These are phyloP conservation scores for Wakefieldia striispora DNA, from an alignment of 768 basidiomycete species.

Conservation along the genomic window DNA sequence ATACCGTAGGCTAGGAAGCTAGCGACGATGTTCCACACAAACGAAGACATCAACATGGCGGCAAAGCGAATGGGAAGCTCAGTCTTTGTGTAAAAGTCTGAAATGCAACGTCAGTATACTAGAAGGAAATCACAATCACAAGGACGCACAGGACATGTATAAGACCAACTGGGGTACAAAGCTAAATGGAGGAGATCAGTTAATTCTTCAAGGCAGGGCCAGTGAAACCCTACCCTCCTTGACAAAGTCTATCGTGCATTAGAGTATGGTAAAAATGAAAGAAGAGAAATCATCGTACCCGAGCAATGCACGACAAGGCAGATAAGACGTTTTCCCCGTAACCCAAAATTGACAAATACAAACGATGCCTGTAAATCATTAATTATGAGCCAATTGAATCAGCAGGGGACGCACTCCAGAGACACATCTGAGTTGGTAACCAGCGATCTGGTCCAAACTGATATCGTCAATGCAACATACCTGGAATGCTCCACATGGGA, in stretches of 20 bases:
- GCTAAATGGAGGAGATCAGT: conserved; percentile 19
- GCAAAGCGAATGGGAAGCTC: conserved; percentile 54
- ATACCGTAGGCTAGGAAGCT: conserved; percentile 68
- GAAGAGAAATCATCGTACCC: conserved; percentile 30
- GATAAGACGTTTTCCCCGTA: conserved; percentile 47
- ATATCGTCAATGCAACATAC: not conserved
- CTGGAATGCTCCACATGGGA: not conserved
- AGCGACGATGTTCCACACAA: conserved; percentile 50
- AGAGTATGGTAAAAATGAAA: not conserved
- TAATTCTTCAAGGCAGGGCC: too few species aligned
- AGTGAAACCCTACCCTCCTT: conserved; percentile 40
- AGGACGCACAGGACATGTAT: conserved; percentile 53
- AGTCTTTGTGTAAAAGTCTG: conserved; percentile 52
- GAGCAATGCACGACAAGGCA: conserved; percentile 47
- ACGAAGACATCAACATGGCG: conserved; percentile 66
- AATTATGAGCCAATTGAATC: not conserved
- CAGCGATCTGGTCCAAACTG: conserved; percentile 62
- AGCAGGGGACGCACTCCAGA: conserved; percentile 38
- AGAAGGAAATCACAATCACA: not conserved
- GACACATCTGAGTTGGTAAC: conserved; percentile 58
- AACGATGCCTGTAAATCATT: conserved; percentile 33
- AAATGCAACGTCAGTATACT: not conserved
- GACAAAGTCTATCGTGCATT: conserved; percentile 33
- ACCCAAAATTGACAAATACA: conserved; percentile 56
- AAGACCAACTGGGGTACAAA: conserved; percentile 61